Evolutionary conservation across 176 grass and related monocot species (phyloP).

Genomic region (Raddia distichophylla): DNA sequence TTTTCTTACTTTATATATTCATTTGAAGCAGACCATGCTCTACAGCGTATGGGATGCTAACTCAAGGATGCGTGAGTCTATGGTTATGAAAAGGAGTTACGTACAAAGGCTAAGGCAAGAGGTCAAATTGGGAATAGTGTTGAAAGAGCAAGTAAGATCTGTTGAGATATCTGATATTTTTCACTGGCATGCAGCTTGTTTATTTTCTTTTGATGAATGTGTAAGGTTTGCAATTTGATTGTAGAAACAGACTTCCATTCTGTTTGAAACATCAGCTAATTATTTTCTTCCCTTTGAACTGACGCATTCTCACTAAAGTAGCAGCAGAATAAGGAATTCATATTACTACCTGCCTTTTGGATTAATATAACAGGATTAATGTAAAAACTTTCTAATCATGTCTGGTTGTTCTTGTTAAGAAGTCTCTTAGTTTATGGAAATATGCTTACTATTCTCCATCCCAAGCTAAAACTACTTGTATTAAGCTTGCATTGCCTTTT

Average conservation of each 20-base stretch:
- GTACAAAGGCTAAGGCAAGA: conserved; percentile 68
- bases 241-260: conserved; percentile 1
- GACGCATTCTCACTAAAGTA: conserved; percentile 11
- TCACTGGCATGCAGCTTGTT: not conserved
- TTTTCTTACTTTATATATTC: conserved; percentile 53
- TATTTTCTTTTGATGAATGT: conserved; percentile 8
- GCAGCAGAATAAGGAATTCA: not conserved
- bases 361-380: not conserved
- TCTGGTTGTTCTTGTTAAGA: conserved; percentile 24
- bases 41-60: conserved; percentile 69
- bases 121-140: conserved; percentile 60
- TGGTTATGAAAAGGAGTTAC: conserved; percentile 67
- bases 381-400: not conserved
- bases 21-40: conserved; percentile 73
- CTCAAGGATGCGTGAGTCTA: conserved; percentile 64
- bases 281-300: not conserved
- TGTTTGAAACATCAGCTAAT: conserved; percentile 28
- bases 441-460: not conserved
- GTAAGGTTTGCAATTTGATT: conserved; percentile 10
- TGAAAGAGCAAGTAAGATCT: conserved; percentile 81
- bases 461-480: conserved; percentile 1
- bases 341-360: not conserved
- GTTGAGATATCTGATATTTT: conserved; percentile 35
- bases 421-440: conserved; percentile 15
- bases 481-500: not conserved